These are phyloP conservation scores for Aspergillus affinis DNA, from an alignment of 495 filamentous ascomycete genomes.

Conservation along the genomic window DNA sequence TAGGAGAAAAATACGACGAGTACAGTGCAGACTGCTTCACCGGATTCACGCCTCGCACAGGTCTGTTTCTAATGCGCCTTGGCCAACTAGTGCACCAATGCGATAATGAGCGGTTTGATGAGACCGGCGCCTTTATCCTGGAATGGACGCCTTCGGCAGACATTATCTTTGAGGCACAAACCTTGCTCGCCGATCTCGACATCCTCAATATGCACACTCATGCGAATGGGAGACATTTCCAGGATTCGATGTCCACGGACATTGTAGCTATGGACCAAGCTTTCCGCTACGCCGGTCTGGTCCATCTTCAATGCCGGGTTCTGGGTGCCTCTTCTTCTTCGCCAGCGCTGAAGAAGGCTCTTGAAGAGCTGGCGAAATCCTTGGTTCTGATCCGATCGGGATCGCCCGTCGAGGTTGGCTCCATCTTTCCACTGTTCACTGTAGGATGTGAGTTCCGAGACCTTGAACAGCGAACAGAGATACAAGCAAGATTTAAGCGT, in stretches of 20 bases:
- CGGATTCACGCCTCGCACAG: constrained; percentile 70
- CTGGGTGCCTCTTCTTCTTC: constrained; percentile 57
- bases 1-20: constrained; percentile 47
- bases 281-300: constrained; percentile 76
- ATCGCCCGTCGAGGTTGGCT: constrained; percentile 70
- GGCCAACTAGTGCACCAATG: constrained; percentile 71
- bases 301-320: constrained; percentile 75
- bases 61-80: constrained; percentile 70
- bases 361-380: constrained; percentile 61
- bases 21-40: constrained; percentile 76
- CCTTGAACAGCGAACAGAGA: constrained; percentile 52
- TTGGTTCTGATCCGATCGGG: constrained; percentile 63
- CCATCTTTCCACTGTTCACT: constrained; percentile 82
- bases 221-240: constrained; percentile 34
- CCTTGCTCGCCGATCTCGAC: constrained; percentile 53
- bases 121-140: constrained; percentile 46
- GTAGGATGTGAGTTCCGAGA: constrained; percentile 74
- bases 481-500: constrained; percentile 65
- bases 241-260: constrained; percentile 44
- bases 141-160: constrained; percentile 61
- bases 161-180: constrained; percentile 52
- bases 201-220: constrained; percentile 33
- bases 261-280: constrained; percentile 77
- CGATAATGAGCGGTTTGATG: constrained; percentile 65
- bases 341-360: constrained; percentile 59